Conservation (phyloP, 2,329 filamentous ascomycete genomes). For the Colletotrichum sidae region DNA sequence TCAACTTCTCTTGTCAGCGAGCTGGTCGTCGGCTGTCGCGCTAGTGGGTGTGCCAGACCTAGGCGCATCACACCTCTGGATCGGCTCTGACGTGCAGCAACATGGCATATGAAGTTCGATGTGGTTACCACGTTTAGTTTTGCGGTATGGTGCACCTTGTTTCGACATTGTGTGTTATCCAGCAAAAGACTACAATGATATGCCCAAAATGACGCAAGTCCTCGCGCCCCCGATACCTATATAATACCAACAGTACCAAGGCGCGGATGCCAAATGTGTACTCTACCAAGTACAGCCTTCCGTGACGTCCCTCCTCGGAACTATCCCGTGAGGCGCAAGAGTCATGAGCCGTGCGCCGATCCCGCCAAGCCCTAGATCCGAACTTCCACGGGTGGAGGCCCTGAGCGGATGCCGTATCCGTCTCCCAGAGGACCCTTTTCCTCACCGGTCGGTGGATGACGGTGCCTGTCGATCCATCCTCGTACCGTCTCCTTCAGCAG, state of each 20-base stretch:
- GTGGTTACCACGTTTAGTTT: neutral
- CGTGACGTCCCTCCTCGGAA: constrained; percentile 29
- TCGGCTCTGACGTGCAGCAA: constrained; percentile 23
- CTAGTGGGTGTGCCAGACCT: constrained; percentile 3
- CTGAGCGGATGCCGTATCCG: constrained; percentile 14
- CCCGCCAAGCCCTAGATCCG: constrained; percentile 25
- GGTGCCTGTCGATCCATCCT: constrained; percentile 29
- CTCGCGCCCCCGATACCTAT: too few relatives aligned
- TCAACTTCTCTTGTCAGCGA: constrained; percentile 10
- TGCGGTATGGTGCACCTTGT: neutral
- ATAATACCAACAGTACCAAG: too few relatives aligned
- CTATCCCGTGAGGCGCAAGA: constrained; percentile 28
- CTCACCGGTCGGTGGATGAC: constrained; percentile 12
- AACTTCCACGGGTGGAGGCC: constrained; percentile 13
- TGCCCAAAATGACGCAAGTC: neutral
- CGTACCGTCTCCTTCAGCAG: neutral
- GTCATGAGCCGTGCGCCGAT: constrained; percentile 31
- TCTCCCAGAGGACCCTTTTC: constrained; percentile 7
- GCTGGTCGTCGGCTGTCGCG: constrained; percentile 24
- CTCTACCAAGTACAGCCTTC: too few relatives aligned
- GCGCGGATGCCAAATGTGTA: too few relatives aligned
- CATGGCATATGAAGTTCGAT: constrained; percentile 5
- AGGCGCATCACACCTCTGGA: neutral
- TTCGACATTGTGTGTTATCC: constrained; percentile 8
- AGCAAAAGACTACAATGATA: neutral